phyloP scores from a whole-genome alignment of 495 filamentous ascomycete genomes.

The Arthonia radiata region DNA sequence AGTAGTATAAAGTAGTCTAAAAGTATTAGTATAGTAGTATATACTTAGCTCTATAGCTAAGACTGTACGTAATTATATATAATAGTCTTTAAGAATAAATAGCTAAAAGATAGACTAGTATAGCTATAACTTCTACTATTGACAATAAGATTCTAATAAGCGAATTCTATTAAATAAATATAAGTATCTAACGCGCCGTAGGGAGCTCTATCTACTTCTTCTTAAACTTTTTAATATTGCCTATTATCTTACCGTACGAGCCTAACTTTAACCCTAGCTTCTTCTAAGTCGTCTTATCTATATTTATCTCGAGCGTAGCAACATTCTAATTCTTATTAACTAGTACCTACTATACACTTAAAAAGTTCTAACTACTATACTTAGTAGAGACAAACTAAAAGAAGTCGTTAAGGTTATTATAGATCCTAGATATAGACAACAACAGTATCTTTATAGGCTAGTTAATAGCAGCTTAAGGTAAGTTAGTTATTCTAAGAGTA shows the following conservation, averaged over 20 bases:
- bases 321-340: too few species aligned
- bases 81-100: not conserved
- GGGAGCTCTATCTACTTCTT: too few species aligned
- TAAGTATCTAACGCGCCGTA: not conserved
- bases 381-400: not conserved
- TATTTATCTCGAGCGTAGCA: too few species aligned
- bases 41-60: too few species aligned
- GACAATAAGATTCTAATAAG: not conserved
- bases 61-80: not conserved
- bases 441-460: not conserved
- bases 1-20: not conserved
- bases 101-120: not conserved
- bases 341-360: too few species aligned
- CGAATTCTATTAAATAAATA: not conserved
- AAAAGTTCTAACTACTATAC: too few species aligned
- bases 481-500: not conserved
- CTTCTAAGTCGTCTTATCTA: too few species aligned
- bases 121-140: not conserved
- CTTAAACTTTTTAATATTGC: not conserved
- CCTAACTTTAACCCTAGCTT: not conserved
- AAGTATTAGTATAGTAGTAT: not conserved
- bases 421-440: not conserved
- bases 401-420: not conserved
- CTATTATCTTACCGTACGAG: not conserved
- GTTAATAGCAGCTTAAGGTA: not conserved